These are phyloP conservation scores for Hordeum pubiflorum DNA, from an alignment of 202 grass and related monocot species.

Conservation along the genomic window DNA sequence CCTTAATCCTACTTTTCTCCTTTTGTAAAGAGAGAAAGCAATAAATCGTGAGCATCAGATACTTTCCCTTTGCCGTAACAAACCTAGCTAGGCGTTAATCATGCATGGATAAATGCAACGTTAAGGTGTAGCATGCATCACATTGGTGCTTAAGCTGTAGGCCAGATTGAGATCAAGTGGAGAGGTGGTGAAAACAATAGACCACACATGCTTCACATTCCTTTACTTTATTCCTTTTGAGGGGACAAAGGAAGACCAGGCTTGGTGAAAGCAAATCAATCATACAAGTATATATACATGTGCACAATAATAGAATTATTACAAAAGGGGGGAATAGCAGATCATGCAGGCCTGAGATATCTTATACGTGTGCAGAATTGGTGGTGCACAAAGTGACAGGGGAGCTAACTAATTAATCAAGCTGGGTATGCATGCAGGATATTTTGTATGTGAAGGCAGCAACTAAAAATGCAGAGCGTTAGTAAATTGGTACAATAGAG, in stretches of 20 bases:
- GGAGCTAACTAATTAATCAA: background rate
- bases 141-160: slow-evolving; percentile 6
- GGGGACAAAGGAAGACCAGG: background rate
- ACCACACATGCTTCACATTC: background rate
- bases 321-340: background rate
- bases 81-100: slow-evolving; percentile 15
- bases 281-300: background rate
- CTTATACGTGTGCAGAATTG: background rate
- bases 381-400: background rate
- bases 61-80: background rate
- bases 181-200: background rate
- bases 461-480: background rate
- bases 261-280: background rate
- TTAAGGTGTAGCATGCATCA: slow-evolving; percentile 3
- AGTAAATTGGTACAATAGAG: background rate
- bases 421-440: background rate
- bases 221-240: background rate
- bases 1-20: background rate
- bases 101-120: slow-evolving; percentile 6
- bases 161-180: background rate
- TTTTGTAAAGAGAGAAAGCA: slow-evolving; percentile 8
- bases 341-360: background rate
- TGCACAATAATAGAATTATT: background rate
- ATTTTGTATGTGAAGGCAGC: background rate
- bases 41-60: slow-evolving; percentile 22